Conservation (phyloP, 2,329 filamentous ascomycete species). For the Sporothrix euskadiensis region DNA sequence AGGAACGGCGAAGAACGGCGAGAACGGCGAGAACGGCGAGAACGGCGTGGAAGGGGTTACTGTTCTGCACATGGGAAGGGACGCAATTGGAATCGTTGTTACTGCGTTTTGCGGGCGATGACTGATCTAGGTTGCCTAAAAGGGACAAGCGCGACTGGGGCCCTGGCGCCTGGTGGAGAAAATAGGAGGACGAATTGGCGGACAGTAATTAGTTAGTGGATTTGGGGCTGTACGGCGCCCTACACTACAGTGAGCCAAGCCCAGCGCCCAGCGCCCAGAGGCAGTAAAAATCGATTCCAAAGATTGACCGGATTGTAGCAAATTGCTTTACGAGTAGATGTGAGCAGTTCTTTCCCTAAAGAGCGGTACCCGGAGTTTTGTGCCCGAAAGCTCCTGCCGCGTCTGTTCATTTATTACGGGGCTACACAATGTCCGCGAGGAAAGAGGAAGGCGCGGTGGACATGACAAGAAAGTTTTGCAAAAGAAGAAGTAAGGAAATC, state of each 20-base stretch:
- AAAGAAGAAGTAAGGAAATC: too few species aligned
- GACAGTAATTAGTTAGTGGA: background rate
- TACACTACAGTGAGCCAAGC: background rate
- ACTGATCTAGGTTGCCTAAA: slow-evolving; percentile 9
- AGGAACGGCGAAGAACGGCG: background rate
- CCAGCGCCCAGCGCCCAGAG: background rate
- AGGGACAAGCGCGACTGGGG: background rate
- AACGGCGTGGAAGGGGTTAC: background rate
- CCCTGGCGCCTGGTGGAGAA: background rate
- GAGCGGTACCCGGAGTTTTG: background rate
- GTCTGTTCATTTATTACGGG: background rate
- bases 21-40: background rate
- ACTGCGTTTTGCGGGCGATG: slow-evolving; percentile 9
- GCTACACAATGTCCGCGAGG: background rate
- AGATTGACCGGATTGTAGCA: background rate
- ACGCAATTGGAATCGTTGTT: slow-evolving; percentile 22
- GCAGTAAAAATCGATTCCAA: slow-evolving; percentile 14
- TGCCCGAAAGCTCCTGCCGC: background rate
- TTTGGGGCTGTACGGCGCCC: background rate
- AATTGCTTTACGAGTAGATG: background rate
- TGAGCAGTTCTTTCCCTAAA: background rate
- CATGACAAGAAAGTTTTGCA: background rate
- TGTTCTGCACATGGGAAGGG: background rate
- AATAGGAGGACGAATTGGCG: background rate
- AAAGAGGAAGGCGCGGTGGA: background rate